Evolutionary conservation across 768 basidiomycete species (phyloP), one percentile per base, ranked within the genome.

Genomic region (Dacryopinax primogenitus): DNA sequence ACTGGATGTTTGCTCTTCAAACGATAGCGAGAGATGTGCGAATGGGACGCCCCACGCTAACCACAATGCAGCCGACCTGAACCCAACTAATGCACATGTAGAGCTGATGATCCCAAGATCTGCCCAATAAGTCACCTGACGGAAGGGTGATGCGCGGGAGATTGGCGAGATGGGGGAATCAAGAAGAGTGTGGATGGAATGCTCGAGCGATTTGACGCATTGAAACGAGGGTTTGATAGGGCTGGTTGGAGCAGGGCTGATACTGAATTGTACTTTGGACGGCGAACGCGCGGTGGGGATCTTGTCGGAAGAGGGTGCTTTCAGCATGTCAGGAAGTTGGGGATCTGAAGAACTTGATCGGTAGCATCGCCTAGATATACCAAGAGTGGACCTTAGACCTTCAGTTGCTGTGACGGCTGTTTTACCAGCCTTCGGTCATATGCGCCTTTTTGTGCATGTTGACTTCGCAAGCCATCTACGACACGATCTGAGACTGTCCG

Each of bases 131-230:
- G 45, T 47, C 13, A 23, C 13, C 23, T 47, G 45, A 47, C 45
- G 45, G n/a, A 47, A 47, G 45, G 45, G 45, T 26, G 45, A 47
- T 21, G 45, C 23, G 45, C 45, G 45, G 45, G 45, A 47, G 45
- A 47, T 15, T 7, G 45, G 45, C 11, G 45, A 47, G 45, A 15
- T 15, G 13, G 45, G 45, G 13, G 45, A 12, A 12, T 47, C 45
- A 21, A 47, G 45, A 12, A 12, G 23, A 23, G 45, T 6, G 23
- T 47, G 13, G 45, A 47, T 47, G 23, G 45, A 12, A 9, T 9
- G n/a, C 45, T 47, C 45, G 45, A 47, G 13, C 7, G 45, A 47
- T 23, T 47, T 47, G 45, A 47, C 45, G 9, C 13, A 47, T 26
- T 47, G 13, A 23, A 47, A 47, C 12, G n/a, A 11, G 9, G 45